Conservation (phyloP, 306 rosid genomes). For the Begonia masoniana region DNA sequence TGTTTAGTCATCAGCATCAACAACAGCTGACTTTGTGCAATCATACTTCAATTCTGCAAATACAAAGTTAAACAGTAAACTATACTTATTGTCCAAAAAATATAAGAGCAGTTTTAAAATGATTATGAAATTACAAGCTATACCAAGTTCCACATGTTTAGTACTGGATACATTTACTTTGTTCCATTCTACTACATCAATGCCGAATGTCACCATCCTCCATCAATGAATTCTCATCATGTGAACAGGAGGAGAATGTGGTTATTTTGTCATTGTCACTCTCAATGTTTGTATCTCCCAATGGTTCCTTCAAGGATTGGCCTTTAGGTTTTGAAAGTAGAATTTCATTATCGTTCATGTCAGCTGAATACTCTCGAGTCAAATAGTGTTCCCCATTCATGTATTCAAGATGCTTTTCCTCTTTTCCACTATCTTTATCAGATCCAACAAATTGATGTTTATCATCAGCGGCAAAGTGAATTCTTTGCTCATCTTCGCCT, state of each 20-base stretch:
- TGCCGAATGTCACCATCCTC: conserved; percentile 13
- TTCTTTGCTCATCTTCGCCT: conserved; percentile 3
- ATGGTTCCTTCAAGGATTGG: conserved; percentile 13
- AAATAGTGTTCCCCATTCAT: too few species aligned
- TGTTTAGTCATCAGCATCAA: conserved; percentile 17
- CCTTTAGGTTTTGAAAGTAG: conserved; percentile 18
- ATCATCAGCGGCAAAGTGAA: too few species aligned
- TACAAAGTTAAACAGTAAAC: conserved; percentile 14
- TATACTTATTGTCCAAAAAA: neutral
- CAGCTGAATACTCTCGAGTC: too few species aligned
- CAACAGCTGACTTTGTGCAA: conserved; percentile 24
- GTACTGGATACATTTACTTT: conserved; percentile 20
- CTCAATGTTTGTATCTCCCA: conserved; percentile 17
- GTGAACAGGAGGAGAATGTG: neutral
- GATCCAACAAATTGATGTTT: conserved; percentile 16
- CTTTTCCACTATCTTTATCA: conserved; percentile 16
- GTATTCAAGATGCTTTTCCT: conserved; percentile 3
- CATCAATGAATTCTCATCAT: conserved; percentile 8
- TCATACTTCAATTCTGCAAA: conserved; percentile 28
- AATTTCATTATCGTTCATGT: too few species aligned
- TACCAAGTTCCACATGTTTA: conserved; percentile 16
- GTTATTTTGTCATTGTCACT: conserved; percentile 17
- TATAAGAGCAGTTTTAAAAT: neutral
- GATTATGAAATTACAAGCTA: conserved; percentile 28
- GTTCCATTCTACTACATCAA: conserved; percentile 24